These are phyloP conservation scores for Immersiella caudata DNA, from an alignment of 495 filamentous ascomycete species.

Conservation along the genomic window DNA sequence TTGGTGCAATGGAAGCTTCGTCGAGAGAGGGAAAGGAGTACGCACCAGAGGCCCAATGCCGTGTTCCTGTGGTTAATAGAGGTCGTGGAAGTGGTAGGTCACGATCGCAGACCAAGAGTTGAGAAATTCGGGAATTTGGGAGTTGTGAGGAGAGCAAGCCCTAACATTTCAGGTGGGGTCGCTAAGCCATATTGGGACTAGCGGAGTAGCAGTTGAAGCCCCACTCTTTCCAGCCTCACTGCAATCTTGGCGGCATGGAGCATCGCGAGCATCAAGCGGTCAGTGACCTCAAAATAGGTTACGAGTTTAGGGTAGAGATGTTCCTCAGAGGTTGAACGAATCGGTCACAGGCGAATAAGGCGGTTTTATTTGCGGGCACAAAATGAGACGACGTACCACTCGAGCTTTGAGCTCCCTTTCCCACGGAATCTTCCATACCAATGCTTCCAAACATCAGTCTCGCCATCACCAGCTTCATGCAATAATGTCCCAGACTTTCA, in stretches of 20 bases:
- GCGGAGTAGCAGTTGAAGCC: not conserved
- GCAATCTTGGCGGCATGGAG: constrained; percentile 9
- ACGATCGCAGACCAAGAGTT: constrained; percentile 29
- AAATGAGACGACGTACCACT: too few relatives aligned
- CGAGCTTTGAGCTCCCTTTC: too few relatives aligned
- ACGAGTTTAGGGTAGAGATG: too few relatives aligned
- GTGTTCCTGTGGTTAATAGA: constrained; percentile 40
- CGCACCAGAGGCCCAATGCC: constrained; percentile 28
- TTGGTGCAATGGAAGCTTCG: constrained; percentile 4
- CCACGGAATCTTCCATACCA: too few relatives aligned
- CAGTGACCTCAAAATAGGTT: too few relatives aligned
- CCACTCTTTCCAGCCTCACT: constrained; percentile 13
- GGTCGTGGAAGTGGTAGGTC: constrained; percentile 30
- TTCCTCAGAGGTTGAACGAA: too few relatives aligned
- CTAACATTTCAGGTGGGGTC: constrained; percentile 30
- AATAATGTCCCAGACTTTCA: not conserved
- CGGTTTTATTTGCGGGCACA: too few relatives aligned
- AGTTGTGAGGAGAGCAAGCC: constrained; percentile 38
- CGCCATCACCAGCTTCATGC: not conserved
- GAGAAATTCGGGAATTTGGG: constrained; percentile 33
- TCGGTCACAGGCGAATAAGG: too few relatives aligned
- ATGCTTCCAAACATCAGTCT: not conserved
- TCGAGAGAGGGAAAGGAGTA: constrained; percentile 21
- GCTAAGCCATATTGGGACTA: constrained; percentile 20
- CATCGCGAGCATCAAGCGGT: too few relatives aligned